These are phyloP conservation scores for Phytophthora ramorum DNA, from an alignment of 352 stramenopile species.

Conservation along the genomic window DNA sequence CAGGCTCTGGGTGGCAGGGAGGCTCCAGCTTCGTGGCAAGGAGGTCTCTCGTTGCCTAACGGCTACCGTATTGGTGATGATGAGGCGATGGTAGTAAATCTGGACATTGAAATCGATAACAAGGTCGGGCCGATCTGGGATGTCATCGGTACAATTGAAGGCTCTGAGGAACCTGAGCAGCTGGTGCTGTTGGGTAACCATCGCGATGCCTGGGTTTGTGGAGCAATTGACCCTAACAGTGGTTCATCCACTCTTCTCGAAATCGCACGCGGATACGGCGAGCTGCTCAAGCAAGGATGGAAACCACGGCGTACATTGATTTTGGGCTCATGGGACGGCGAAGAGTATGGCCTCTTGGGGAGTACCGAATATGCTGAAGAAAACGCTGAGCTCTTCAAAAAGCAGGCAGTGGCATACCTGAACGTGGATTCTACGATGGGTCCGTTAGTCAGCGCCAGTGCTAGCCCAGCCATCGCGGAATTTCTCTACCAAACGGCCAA, in stretches of 20 bases:
- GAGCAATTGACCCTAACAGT: slow-evolving; percentile 27
- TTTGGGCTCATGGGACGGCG: slow-evolving; percentile 71
- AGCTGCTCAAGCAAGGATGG: slow-evolving; percentile 61
- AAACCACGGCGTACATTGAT: slow-evolving; percentile 65
- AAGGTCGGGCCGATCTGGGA: slow-evolving; percentile 50
- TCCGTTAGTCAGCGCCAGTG: slow-evolving; percentile 55
- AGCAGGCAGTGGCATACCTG: slow-evolving; percentile 80
- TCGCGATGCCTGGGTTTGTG: slow-evolving; percentile 71
- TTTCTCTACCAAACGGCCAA: slow-evolving; percentile 67
- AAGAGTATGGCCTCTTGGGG: slow-evolving; percentile 68
- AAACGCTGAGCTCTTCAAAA: slow-evolving; percentile 53
- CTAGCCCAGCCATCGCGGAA: slow-evolving; percentile 73
- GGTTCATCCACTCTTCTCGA: slow-evolving; percentile 65
- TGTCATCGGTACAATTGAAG: slow-evolving; percentile 66
- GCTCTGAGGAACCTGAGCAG: slow-evolving; percentile 48
- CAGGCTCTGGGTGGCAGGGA: slow-evolving; percentile 58
- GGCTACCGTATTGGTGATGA: slow-evolving; percentile 78
- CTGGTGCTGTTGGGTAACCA: slow-evolving; percentile 77
- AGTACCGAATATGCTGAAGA: slow-evolving; percentile 89
- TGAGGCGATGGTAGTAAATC: slow-evolving; percentile 52
- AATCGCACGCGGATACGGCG: slow-evolving; percentile 58
- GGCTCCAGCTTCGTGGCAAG: slow-evolving; percentile 63
- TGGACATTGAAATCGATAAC: slow-evolving; percentile 83
- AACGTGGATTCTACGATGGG: slow-evolving; percentile 89
- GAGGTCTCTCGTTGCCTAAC: slow-evolving; percentile 53